Evolutionary conservation across 2,329 filamentous ascomycete genomes (phyloP), one percentile per base, ranked within the genome.

Genomic region (Trichoderma koningii): DNA sequence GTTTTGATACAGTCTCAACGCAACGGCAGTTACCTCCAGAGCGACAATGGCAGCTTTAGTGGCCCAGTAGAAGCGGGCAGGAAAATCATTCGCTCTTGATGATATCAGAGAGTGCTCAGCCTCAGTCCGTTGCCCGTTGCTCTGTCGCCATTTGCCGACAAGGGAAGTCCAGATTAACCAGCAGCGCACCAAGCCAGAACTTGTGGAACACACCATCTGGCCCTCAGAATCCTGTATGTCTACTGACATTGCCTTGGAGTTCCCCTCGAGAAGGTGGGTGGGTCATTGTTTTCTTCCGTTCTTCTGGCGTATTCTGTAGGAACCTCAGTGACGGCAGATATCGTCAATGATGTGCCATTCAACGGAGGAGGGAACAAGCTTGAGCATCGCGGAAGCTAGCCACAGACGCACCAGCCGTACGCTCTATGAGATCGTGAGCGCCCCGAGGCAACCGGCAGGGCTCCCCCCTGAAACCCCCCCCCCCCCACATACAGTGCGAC

Each of bases 21-120:
- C 44, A 7, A n/a, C 38, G 21, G 26, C 19, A 45, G 41, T 28
- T 38, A 62, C 17, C 50, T 6, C 59, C 26, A 26, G 41, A 17
- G 19, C 41, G 19, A 34, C 41, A 47, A 38, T 55, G 26, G 19
- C 42, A 30, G n/a, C 17, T 26, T 55, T 55, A 55, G 50, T 53
- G 60, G 48, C 26, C 50, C 50, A 26, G 30, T 26, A 44, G 44
- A 50, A 55, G 61, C 47, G 62, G 62, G 53, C 52, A 64, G 47
- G 21, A 47, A 45, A 45, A 38, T 64, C n/a, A 64, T 59, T 64
- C 62, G 62, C 55, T 52, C 21, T 14, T 26, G 38, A 14, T 45
- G 47, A 50, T 50, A 44, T 59, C 30, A 23, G 38, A 55, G 34
- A 48, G 30, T 64, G 62, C 62, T 64, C 55, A 64, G 62, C 62